Evolutionary conservation across 139 green algal genomes (phyloP).

Genomic region (Trebouxia sp.): DNA sequence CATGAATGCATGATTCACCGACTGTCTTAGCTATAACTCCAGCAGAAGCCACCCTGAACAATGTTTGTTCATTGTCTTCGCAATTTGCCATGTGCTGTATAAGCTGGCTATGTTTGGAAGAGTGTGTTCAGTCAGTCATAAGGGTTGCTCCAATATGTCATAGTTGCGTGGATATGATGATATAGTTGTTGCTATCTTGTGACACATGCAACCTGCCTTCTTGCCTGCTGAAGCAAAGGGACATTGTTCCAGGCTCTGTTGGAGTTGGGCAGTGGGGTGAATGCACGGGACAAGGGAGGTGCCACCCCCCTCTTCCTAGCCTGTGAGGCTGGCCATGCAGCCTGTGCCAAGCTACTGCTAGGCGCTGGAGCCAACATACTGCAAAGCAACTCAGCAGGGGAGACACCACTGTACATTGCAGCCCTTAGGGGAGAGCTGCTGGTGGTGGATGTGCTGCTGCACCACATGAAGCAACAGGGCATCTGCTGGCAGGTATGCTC

Average conservation of each 20-base stretch:
- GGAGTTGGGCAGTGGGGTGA: conserved; percentile 53
- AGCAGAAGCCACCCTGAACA: not conserved
- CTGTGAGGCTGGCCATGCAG: conserved; percentile 54
- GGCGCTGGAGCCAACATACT: conserved; percentile 48
- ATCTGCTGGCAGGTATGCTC: conserved; percentile 63
- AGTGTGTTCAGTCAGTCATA: too few relatives aligned
- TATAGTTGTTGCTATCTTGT: not conserved
- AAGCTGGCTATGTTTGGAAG: too few relatives aligned
- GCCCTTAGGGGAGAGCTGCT: conserved; percentile 70
- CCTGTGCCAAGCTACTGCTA: conserved; percentile 54
- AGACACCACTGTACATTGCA: conserved; percentile 90
- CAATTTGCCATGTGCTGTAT: not conserved
- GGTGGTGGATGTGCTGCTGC: conserved; percentile 69
- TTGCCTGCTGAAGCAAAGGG: not conserved
- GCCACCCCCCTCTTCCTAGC: conserved; percentile 72
- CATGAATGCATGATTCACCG: too few relatives aligned
- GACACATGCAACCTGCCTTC: not conserved
- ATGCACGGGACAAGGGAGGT: conserved; percentile 61
- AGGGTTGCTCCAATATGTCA: too few relatives aligned
- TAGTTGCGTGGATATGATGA: too few relatives aligned
- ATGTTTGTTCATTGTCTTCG: not conserved
- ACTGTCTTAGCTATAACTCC: too few relatives aligned
- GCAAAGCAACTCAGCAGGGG: conserved; percentile 55
- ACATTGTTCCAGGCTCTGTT: conserved; percentile 54
- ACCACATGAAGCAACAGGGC: conserved; percentile 40